phyloP scores from a whole-genome alignment of 2,329 filamentous ascomycete genomes.

The Epichloe sp. region DNA sequence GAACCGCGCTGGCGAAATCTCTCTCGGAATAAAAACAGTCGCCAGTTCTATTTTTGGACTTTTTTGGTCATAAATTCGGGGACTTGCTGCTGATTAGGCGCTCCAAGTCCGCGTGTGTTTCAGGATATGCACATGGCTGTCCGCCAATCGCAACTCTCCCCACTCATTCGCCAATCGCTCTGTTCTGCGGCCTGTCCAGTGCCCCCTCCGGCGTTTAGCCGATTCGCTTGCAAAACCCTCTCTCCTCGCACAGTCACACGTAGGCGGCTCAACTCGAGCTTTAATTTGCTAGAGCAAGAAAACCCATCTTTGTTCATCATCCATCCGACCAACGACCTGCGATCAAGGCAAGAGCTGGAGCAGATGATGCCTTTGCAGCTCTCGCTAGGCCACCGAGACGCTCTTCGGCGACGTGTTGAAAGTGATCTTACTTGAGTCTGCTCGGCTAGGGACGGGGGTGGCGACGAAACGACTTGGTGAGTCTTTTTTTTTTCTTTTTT shows the following conservation, averaged over 20 bases:
- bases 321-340: not conserved
- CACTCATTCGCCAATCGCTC: not conserved
- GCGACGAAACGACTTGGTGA: not conserved
- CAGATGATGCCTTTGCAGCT: conserved; percentile 5
- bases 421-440: not conserved
- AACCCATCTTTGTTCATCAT: not conserved
- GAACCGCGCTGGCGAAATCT: not conserved
- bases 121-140: conserved; percentile 10
- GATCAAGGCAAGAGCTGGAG: not conserved
- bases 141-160: conserved; percentile 8
- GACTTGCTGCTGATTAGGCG: conserved; percentile 8
- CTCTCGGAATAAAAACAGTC: not conserved
- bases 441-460: no score
- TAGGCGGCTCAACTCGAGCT: not conserved
- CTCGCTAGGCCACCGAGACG: conserved; percentile 3
- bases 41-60: conserved; percentile 10
- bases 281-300: not conserved
- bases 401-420: conserved; percentile 4
- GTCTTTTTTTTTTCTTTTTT: not conserved
- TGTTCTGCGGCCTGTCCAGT: not conserved
- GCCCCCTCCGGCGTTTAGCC: conserved; percentile 2
- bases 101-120: conserved; percentile 8
- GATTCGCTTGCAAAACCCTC: not conserved
- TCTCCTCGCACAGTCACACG: not conserved
- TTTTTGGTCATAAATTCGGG: not conserved